Evolutionary conservation across 1,284 basidiomycete genomes (phyloP), one percentile per base, ranked within the genome.

Genomic region (Singerocomus inundabilis): DNA sequence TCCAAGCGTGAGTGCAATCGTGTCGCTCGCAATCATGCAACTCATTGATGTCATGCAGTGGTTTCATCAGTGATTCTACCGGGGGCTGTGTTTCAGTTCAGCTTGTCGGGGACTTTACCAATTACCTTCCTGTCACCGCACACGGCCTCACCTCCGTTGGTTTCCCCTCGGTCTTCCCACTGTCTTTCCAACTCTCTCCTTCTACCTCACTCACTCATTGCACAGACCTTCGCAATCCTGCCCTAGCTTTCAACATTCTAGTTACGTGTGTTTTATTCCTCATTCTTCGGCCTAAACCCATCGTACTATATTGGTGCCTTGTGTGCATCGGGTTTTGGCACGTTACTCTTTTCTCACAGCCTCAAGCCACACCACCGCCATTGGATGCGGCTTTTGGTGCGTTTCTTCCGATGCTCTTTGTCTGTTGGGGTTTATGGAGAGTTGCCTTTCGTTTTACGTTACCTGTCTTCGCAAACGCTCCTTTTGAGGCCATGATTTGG

Each of bases 251-350:
- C 70, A 86, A 92, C 62, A 73, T 88, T 43, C 60, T 87, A 40
- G 71, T 88, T 49, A 85, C 82, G 1, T 79, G 75, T 55, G 59
- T 82, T 31, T 72, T 93, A 26, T 88, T 90, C 60, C 73, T 91
- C 33, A 63, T 93, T 42, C 72, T 94, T 37, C 82, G 88, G 3
- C 90, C 90, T 0, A 81, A 77, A 60, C 76, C 85, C 3, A 78
- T 91, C 55, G 74, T 90, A 26, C 71, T 82, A 5, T 91, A 79
- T 70, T 90, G 86, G 87, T 85, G 78, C 52, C 72, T 94, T 15
- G 81, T 92, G 3, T 91, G 84, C 70, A 84, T 93, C 39, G 92
- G 92, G 0, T 94, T 82, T 65, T 94, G 92, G 92, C 91, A 95
- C 59, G 75, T 93, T 51, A 75, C 80, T 2, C 76, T 94, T 25